Percentiles rank a stretch among this genome's conserved stretches.
Evolutionary conservation across 495 filamentous ascomycete species (phyloP).

Genomic region (Talaromyces nanjingensis): DNA sequence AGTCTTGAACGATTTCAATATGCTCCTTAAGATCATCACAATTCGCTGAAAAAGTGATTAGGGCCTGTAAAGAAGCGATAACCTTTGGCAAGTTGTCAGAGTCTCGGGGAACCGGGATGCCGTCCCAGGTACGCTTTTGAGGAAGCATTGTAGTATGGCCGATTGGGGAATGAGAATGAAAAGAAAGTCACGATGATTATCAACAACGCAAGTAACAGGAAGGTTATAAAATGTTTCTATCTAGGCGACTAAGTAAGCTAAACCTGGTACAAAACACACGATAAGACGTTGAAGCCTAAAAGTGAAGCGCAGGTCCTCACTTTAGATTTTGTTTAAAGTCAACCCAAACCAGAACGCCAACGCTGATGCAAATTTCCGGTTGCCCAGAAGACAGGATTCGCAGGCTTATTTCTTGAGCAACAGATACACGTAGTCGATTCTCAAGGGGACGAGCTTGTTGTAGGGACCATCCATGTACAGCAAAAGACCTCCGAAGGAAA

Average conservation of each 20-base stretch:
- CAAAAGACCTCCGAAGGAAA: conserved; percentile 86
- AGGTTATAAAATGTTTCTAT: neutral
- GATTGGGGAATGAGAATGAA: no score
- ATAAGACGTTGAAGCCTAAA: neutral
- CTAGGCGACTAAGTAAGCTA: neutral
- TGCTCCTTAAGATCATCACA: no score
- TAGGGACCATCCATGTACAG: conserved; percentile 89
- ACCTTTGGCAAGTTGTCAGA: no score
- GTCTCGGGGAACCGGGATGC: no score
- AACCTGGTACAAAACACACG: neutral
- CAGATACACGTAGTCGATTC: conserved; percentile 90
- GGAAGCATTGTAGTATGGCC: no score
- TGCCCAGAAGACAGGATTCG: neutral
- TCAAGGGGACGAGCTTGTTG: conserved; percentile 84
- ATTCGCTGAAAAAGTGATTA: no score
- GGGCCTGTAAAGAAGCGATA: no score
- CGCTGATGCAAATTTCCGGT: conserved; percentile 10
- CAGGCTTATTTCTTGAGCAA: conserved; percentile 73
- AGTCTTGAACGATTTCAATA: no score
- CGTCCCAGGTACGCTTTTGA: no score
- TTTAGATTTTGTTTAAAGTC: neutral
- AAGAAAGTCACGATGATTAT: no score
- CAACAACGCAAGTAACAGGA: neutral
- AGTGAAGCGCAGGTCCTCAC: neutral
- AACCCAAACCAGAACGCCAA: conserved; percentile 10